These are phyloP conservation scores for Capronia americana DNA, from an alignment of 2,329 filamentous ascomycete genomes.

Conservation along the genomic window DNA sequence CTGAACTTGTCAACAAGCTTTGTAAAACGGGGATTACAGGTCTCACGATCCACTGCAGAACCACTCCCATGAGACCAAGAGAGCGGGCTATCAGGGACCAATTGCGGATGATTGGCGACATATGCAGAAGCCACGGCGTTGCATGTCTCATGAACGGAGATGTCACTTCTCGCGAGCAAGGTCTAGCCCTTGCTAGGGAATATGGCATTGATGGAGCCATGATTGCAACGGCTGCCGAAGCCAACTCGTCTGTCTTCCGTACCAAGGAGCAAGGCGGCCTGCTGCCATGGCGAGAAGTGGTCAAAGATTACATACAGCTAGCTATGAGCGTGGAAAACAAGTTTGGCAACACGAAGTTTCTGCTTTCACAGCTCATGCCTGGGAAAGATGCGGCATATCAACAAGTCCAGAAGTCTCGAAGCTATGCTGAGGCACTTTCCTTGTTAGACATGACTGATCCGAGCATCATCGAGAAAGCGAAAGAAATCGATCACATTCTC, in stretches of 20 bases:
- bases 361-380: conserved; percentile 83
- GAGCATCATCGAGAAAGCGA: conserved; percentile 65
- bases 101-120: conserved; percentile 77
- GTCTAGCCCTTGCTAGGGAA: conserved; percentile 72
- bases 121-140: conserved; percentile 84
- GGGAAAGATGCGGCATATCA: conserved; percentile 73
- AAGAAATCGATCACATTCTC: conserved; percentile 68
- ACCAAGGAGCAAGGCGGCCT: conserved; percentile 71
- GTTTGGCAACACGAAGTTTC: conserved; percentile 91
- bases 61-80: conserved; percentile 90
- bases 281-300: conserved; percentile 77
- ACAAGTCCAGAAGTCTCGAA: conserved; percentile 68
- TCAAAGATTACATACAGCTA: conserved; percentile 73
- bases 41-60: conserved; percentile 88
- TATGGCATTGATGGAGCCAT: conserved; percentile 93
- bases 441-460: conserved; percentile 66
- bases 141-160: conserved; percentile 97
- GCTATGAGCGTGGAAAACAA: conserved; percentile 81
- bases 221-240: conserved; percentile 93
- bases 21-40: conserved; percentile 89
- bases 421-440: conserved; percentile 72
- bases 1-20: conserved; percentile 76
- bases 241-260: conserved; percentile 88
- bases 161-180: conserved; percentile 76
- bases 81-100: conserved; percentile 87